Evolutionary conservation across 768 basidiomycete genomes (phyloP), one percentile per base, ranked within the genome.

Genomic region (Leccinum sublutescens): DNA sequence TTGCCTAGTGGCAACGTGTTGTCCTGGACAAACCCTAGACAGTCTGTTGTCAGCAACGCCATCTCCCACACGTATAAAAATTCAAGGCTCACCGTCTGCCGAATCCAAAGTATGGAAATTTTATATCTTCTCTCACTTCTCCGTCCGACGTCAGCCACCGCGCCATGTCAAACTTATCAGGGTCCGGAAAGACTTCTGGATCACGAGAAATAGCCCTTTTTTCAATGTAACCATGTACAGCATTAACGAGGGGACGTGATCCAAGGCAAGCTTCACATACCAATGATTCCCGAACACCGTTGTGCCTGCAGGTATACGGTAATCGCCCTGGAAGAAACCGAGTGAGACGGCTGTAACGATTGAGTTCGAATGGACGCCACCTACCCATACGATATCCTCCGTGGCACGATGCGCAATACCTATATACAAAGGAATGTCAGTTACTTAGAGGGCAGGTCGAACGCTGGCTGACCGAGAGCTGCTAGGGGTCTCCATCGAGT

Each of bases 11-110:
- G 61, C 84, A 49, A 87, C 78, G 68, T 85, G 78, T 62, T 82
- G 81, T 2, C 85, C 85, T 0, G 84, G 85, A 59, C 85, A 88
- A 2, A 86, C 78, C 14, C 85, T 81, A 19, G 23, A 57, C 11
- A 23, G 15, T 19, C 17, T 5, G 1, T 15, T 11, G 36, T 68
- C 21, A 63, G n/a, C 12, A 8, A 29, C n/a, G 43, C 19, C 50
- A 48, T 9, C 8, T 3, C 43, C n/a, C 10, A 10, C 9, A 5
- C 3, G 2, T 15, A 15, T 11, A 14, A 15, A 43, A 34, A 19
- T 15, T 31, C 10, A 58, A 59, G 52, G 40, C 57, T 57, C 50
- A 70, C 73, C 62, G 60, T 58, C 82, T 67, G 11, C 82, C 83
- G 61, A 82, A 84, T 0, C 83, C 83, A 61, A 84, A 85, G 19